Percentiles rank a stretch among this genome's conserved stretches.
These are phyloP conservation scores for Ceratocystis albifundus DNA, from an alignment of 2,329 filamentous ascomycete species.

Conservation along the genomic window DNA sequence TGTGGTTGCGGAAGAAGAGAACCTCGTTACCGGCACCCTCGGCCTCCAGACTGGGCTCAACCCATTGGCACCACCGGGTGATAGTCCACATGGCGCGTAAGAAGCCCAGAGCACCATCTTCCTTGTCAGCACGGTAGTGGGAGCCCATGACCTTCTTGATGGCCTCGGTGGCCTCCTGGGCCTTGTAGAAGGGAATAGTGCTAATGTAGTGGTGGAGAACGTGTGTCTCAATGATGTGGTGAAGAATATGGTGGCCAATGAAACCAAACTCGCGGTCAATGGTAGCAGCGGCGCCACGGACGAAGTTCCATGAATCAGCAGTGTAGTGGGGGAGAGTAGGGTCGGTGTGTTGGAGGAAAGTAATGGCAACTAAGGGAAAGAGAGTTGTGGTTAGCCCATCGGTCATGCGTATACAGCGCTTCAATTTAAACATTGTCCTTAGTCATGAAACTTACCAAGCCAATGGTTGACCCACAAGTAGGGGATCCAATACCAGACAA, in stretches of 20 bases:
- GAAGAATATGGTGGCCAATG: slow-evolving; percentile 77
- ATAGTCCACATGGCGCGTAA: slow-evolving; percentile 69
- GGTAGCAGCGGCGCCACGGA: slow-evolving; percentile 84
- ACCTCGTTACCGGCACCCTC: slow-evolving; percentile 72
- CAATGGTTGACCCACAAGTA: slow-evolving; percentile 99
- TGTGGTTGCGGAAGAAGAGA: slow-evolving; percentile 90
- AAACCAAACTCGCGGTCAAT: slow-evolving; percentile 97
- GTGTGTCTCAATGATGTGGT: slow-evolving; percentile 96
- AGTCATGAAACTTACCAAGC: slow-evolving; percentile 59
- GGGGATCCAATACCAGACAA: slow-evolving; percentile 89
- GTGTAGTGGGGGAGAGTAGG: slow-evolving; percentile 88
- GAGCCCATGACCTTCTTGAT: slow-evolving; percentile 91
- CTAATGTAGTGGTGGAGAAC: slow-evolving; percentile 96
- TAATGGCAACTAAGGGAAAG: slow-evolving; percentile 67
- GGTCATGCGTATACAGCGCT: background rate
- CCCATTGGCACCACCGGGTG: slow-evolving; percentile 87
- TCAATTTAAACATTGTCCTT: no score
- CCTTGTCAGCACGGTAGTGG: slow-evolving; percentile 79
- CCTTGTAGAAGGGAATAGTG: slow-evolving; percentile 80
- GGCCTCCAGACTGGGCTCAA: slow-evolving; percentile 78
- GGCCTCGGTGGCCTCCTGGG: slow-evolving; percentile 84
- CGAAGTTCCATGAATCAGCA: slow-evolving; percentile 76
- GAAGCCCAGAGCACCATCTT: slow-evolving; percentile 72
- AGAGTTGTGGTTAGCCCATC: background rate
- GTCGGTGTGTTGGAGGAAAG: slow-evolving; percentile 94